phyloP scores from a whole-genome alignment of 2,329 filamentous ascomycete genomes.

The Fusarium begoniae region DNA sequence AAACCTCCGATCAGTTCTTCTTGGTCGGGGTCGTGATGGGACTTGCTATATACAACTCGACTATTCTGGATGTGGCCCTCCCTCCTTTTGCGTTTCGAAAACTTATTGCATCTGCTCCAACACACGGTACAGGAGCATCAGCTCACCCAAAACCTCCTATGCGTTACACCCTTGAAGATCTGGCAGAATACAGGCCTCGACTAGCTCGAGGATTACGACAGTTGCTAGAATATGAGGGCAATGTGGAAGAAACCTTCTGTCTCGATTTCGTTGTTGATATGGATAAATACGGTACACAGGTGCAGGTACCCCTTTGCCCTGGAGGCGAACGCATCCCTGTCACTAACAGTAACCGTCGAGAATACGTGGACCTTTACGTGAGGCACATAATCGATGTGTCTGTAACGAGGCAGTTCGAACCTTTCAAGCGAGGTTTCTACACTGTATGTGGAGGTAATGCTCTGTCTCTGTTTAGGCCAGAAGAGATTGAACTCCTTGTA shows the following conservation, averaged over 20 bases:
- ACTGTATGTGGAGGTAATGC: slow-evolving; percentile 91
- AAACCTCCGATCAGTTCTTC: slow-evolving; percentile 92
- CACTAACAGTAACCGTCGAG: slow-evolving; percentile 83
- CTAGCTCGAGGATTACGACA: slow-evolving; percentile 80
- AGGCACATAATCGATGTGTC: slow-evolving; percentile 81
- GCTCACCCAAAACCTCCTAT: slow-evolving; percentile 69
- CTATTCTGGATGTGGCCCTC: slow-evolving; percentile 86
- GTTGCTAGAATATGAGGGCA: slow-evolving; percentile 83
- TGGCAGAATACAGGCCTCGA: slow-evolving; percentile 81
- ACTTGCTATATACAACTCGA: slow-evolving; percentile 93
- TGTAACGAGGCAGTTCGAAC: slow-evolving; percentile 85
- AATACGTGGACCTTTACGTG: slow-evolving; percentile 88
- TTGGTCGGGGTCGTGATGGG: slow-evolving; percentile 88
- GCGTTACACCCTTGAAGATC: slow-evolving; percentile 80
- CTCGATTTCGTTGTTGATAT: slow-evolving; percentile 82
- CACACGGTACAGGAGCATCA: slow-evolving; percentile 61
- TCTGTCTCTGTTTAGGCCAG: slow-evolving; percentile 84
- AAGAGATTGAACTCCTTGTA: slow-evolving; percentile 90
- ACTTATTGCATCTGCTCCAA: slow-evolving; percentile 79
- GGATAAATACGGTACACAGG: slow-evolving; percentile 77
- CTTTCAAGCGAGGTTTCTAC: slow-evolving; percentile 93
- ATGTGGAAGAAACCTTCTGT: slow-evolving; percentile 82
- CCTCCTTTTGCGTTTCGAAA: slow-evolving; percentile 92
- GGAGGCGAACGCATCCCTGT: slow-evolving; percentile 79
- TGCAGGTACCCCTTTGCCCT: slow-evolving; percentile 75